Base-by-base conservation (phyloP, 257 asterid genomes). In the Paulownia fortunei region DNA sequence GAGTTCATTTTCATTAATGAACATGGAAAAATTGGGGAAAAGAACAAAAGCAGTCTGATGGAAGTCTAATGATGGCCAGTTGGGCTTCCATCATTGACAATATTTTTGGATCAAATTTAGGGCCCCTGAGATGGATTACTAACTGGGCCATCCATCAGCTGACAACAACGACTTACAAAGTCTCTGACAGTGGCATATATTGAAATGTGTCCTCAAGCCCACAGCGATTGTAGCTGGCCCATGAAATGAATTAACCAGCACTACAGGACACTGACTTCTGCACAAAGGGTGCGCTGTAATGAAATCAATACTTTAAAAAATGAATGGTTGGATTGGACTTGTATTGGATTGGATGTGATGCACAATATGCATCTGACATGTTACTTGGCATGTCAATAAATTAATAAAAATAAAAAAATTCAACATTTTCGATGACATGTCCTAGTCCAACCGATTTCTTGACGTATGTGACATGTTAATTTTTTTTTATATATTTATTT, bases 161-260 rank as follows among this genome's bases (percentile, higher is more conserved):
- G 9, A 8, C 0, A 24, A 2, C n/a, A n/a, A n/a, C n/a, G n/a
- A n/a, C n/a, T n/a, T n/a, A n/a, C n/a, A n/a, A 1, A n/a, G 18
- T 47, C 8, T 26, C 10, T 13, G 36, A 21, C 30, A 18, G 30
- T 54, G 3, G 34, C 12, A 23, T 10, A 8, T 11, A 13, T 2
- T 13, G 2, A 39, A 54, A 61, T 72, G 77, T 55, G 58, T 34
- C 63, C 1, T 52, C 15, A 60, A 39, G 67, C 55, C 77, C 77
- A 72, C 12, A 39, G 37, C 23, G 27, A 49, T n/a, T 30, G 16
- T n/a, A 18, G 6, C 12, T 12, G 51, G 36, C 64, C 76, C 34
- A 16, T 52, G 16, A 70, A 51, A 16, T 69, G 61, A 24, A 15
- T 24, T 13, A 12, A 26, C 67, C 41, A 68, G 13, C 19, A 4